phyloP scores from a whole-genome alignment of 164 flowering plant genomes.

The Macadamia tetraphylla region DNA sequence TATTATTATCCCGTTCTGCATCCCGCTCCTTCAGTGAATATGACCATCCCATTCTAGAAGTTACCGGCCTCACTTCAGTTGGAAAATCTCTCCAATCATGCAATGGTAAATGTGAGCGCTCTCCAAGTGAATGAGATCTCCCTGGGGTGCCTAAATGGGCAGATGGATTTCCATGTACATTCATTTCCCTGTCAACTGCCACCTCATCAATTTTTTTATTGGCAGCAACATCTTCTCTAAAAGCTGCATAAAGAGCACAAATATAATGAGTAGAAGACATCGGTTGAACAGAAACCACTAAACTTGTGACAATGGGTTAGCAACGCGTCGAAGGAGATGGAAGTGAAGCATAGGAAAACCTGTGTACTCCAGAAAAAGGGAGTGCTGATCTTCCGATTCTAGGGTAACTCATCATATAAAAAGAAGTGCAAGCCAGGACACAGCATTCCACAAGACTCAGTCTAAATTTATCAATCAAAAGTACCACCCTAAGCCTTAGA shows the following conservation, averaged over 20 bases:
- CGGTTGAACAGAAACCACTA: background rate
- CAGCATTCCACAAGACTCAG: too few species aligned
- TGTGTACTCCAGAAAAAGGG: too few species aligned
- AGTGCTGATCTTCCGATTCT: too few species aligned
- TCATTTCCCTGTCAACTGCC: constrained; percentile 27
- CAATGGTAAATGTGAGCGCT: constrained; percentile 22
- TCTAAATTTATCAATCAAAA: too few species aligned
- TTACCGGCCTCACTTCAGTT: constrained; percentile 33
- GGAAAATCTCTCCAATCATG: constrained; percentile 43
- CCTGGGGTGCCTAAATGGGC: constrained; percentile 30
- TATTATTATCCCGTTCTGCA: constrained; percentile 28
- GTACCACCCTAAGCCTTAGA: too few species aligned
- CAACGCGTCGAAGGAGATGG: background rate
- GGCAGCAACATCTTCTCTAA: constrained; percentile 24
- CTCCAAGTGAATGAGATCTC: constrained; percentile 45
- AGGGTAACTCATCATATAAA: too few species aligned
- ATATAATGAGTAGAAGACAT: background rate
- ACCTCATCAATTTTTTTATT: constrained; percentile 33
- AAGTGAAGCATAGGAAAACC: background rate
- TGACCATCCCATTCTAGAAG: constrained; percentile 41
- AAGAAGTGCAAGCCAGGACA: too few species aligned
- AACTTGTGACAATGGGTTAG: too few species aligned
- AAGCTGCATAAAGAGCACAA: constrained; percentile 32
- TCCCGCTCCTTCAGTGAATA: constrained; percentile 40
- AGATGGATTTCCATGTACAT: constrained; percentile 31